phyloP scores from a whole-genome alignment of 148 eudicot species.

The Silene conica region DNA sequence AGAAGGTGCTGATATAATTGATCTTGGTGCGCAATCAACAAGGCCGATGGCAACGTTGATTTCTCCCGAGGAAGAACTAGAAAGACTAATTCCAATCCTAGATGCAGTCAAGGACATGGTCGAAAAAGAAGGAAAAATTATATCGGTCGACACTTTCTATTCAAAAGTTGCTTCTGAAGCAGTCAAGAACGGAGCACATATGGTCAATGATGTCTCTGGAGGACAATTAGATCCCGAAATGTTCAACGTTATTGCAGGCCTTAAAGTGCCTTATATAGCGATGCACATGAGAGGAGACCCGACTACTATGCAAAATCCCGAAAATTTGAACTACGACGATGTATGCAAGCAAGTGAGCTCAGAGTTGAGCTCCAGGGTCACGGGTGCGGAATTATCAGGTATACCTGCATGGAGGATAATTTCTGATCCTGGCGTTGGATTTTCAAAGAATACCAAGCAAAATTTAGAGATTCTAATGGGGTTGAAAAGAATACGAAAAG shows the following conservation, averaged over 20 bases:
- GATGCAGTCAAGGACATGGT: constrained; percentile 61
- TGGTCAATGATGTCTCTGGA: constrained; percentile 85
- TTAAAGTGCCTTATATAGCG: constrained; percentile 65
- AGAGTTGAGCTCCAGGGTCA: constrained; percentile 46
- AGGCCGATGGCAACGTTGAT: constrained; percentile 77
- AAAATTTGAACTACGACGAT: constrained; percentile 58
- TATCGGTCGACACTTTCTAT: constrained; percentile 83
- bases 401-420: constrained; percentile 87
- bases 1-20: constrained; percentile 86
- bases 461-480: constrained; percentile 69
- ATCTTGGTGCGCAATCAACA: constrained; percentile 94
- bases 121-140: constrained; percentile 57
- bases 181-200: constrained; percentile 65
- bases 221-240: constrained; percentile 67
- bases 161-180: constrained; percentile 84
- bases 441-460: constrained; percentile 75
- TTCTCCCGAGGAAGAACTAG: constrained; percentile 68
- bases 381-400: constrained; percentile 61
- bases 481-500: constrained; percentile 46
- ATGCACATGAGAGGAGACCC: constrained; percentile 99
- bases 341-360: constrained; percentile 61
- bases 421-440: constrained; percentile 87
- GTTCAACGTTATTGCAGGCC: constrained; percentile 52
- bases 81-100: constrained; percentile 68
- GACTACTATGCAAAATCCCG: constrained; percentile 65